Evolutionary conservation across 2,329 filamentous ascomycete species (phyloP), one percentile per base, ranked within the genome.

Genomic region (Colletotrichum sp.): DNA sequence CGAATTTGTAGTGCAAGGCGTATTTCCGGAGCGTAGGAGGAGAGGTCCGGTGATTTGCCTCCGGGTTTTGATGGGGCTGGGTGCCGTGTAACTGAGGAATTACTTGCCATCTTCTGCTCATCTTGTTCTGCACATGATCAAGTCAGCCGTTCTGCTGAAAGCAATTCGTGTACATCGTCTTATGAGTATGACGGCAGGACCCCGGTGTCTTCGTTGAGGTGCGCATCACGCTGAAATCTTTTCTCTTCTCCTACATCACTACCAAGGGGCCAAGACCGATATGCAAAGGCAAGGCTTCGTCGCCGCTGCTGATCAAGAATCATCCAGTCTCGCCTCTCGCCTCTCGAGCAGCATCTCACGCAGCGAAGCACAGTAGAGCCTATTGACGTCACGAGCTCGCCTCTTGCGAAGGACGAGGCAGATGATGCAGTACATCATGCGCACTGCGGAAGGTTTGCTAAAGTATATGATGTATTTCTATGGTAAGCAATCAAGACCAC

Each of bases 21-120:
- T 57, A 49, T 49, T 21, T 26, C n/a, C 52, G 62, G 62, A 60
- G 36, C 32, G 24, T n/a, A 30, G 12, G 34, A 63, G 68, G 39
- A 44, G 69, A 75, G 69, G 72, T 76, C 73, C 73, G 73, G 64
- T 34, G 32, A 36, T 34, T 59, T 18, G 24, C n/a, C 59, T 32
- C 34, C 60, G 39, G 57, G 8, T 24, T 21, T 63, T 49, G 57
- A 66, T 63, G 59, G 26, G 32, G 59, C 12, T 36, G 18, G 59
- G 18, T n/a, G 32, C 59, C 28, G 59, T 34, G 59, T 52, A 13
- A 7, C 18, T 32, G 9, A 32, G n/a, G 18, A 13, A n/a, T 15
- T 21, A 0, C 8, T n/a, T 30, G 57, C 57, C 30, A 32, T 30
- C 28, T 52, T 52, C 44, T 49, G 39, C 36, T 44, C 36, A 44